Percentiles rank a stretch among this genome's conserved stretches.
Conservation (phyloP, 768 basidiomycete species). For the Lactarius hengduanensis region DNA sequence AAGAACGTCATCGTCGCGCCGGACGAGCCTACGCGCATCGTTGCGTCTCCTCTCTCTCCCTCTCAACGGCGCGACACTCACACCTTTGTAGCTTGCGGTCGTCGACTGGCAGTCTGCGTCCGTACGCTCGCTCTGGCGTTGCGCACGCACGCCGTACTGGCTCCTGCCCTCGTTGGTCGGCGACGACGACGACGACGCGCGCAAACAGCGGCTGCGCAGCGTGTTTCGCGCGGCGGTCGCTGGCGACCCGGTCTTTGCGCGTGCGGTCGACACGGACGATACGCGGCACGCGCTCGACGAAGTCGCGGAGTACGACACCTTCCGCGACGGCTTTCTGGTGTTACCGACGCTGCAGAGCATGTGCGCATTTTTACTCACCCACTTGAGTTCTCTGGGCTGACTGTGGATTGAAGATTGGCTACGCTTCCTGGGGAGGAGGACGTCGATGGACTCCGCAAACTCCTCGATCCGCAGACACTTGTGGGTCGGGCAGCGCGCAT, state of each 20-base stretch:
- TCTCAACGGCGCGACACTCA: background rate
- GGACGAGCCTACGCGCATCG: constrained; percentile 34
- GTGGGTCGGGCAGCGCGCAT: constrained; percentile 33
- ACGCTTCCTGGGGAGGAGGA: constrained; percentile 39
- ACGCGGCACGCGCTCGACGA: constrained; percentile 37
- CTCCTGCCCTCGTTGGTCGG: constrained; percentile 32
- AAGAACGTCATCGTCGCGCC: constrained; percentile 36
- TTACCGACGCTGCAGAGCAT: constrained; percentile 39
- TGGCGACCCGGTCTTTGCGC: constrained; percentile 32
- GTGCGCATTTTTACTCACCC: constrained; percentile 26
- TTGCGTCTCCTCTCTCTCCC: constrained; percentile 26
- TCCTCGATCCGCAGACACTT: constrained; percentile 36
- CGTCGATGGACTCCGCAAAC: constrained; percentile 33
- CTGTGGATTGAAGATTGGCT: constrained; percentile 30
- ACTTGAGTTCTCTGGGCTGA: background rate
- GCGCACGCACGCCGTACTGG: constrained; percentile 37
- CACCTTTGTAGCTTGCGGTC: constrained; percentile 29
- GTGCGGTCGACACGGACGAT: constrained; percentile 34
- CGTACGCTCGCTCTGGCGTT: constrained; percentile 37
- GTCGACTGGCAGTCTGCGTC: constrained; percentile 35
- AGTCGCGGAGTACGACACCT: constrained; percentile 37
- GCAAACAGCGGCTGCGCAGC: constrained; percentile 28
- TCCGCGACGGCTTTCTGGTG: constrained; percentile 38
- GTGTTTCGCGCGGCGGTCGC: constrained; percentile 33
- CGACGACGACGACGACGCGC: constrained; percentile 19